phyloP scores from a whole-genome alignment of 2,329 filamentous ascomycete genomes.

The Nemania sp. region DNA sequence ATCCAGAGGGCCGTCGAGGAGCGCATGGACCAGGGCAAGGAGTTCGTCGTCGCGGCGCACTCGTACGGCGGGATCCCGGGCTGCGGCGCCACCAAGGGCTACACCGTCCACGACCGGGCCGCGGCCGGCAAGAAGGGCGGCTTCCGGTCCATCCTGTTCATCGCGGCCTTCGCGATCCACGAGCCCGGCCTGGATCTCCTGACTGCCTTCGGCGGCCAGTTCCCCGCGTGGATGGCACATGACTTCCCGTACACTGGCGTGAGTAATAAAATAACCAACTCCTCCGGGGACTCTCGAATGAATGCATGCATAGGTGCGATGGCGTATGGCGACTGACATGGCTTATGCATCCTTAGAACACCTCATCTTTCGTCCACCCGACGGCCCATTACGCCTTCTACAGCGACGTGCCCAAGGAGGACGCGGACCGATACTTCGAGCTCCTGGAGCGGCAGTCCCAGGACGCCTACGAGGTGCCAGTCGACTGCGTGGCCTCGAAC shows the following conservation, averaged over 20 bases:
- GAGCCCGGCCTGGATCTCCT: constrained; percentile 14
- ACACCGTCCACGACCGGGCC: constrained; percentile 16
- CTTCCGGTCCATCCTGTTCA: constrained; percentile 22
- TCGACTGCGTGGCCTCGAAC: constrained; percentile 19
- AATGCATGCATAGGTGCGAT: background rate
- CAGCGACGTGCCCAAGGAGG: constrained; percentile 11
- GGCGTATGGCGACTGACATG: background rate
- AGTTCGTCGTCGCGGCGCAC: constrained; percentile 21
- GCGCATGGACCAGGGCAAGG: constrained; percentile 24
- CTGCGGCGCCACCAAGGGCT: constrained; percentile 17
- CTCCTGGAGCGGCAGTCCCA: constrained; percentile 22
- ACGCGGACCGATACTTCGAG: constrained; percentile 18
- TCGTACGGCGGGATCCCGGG: constrained; percentile 22
- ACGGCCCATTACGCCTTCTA: constrained; percentile 19
- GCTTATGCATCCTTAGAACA: background rate
- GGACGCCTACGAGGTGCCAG: constrained; percentile 14
- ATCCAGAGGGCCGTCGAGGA: constrained; percentile 16
- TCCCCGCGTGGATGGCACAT: constrained; percentile 17
- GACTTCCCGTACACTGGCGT: constrained; percentile 11
- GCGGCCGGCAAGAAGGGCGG: constrained; percentile 18
- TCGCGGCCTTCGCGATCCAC: constrained; percentile 20
- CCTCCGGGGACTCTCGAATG: background rate
- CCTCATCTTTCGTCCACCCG: constrained; percentile 19
- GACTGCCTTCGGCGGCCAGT: constrained; percentile 20
- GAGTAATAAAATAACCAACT: background rate